Evolutionary conservation across 2,329 filamentous ascomycete genomes (phyloP), one percentile per base, ranked within the genome.

Genomic region (Claviceps lovelessii): DNA sequence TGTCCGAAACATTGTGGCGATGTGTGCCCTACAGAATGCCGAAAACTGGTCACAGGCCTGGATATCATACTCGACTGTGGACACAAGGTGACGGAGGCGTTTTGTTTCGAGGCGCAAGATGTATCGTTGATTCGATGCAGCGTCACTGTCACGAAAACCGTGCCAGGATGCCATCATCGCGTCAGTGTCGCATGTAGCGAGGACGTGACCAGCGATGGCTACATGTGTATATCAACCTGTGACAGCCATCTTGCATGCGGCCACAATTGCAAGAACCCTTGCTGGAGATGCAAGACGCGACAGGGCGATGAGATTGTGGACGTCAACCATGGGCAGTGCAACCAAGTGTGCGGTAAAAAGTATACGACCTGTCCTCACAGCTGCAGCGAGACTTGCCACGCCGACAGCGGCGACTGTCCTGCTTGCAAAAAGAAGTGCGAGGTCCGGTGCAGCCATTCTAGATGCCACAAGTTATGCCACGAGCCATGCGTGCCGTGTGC

Each of bases 401-500:
- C 65, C 0, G 69, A 68, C 0, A 57, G 64, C 19, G 58, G 64
- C n/a, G 58, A 62, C 0, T 84, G 80, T 57, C 64, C 64, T 0
- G 72, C 73, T 0, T 85, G 80, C 61, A 13, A 58, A 0, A 58
- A 61, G 11, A 65, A 65, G 0, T 87, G 83, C 59, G 76, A 82
- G 45, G 73, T 78, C 15, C 66, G 67, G 3, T 86, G 82, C 64
- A 68, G 63, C 23, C 81, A 83, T 64, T 81, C 76, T 0, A 69
- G 61, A 53, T 86, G 84, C 61, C 64, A 61, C n/a, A 73, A 73
- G 54, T 63, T 63, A 5, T 88, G 84, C 61, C 64, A 70, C 29
- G 76, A 86, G 60, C 76, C 81, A 1, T 87, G 84, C 60, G 64
- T 69, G 2, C 83, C 82, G 0, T 86, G 84, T 59, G 76, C 76